Evolutionary conservation across 164 flowering plant species (phyloP), one percentile per base, ranked within the genome.

Genomic region (Dillenia suffruticosa): DNA sequence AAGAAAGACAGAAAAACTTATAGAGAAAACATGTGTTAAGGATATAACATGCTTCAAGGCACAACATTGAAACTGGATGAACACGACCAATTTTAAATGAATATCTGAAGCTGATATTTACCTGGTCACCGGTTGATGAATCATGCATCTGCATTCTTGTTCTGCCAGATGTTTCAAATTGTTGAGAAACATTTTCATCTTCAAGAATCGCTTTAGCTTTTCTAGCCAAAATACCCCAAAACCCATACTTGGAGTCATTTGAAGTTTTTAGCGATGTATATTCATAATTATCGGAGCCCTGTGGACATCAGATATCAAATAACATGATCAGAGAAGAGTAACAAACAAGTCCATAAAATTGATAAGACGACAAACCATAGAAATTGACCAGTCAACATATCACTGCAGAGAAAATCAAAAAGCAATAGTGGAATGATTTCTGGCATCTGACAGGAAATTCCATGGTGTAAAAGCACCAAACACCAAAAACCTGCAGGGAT

Each of bases 191-290:
- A 59, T 77, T 63, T 57, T 93, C 91, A 22, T 93, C 97, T 2
- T 88, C 98, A 11, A 93, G 79, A 70, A 93, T 80, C 24, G 94
- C 75, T 71, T 90, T 93, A 16, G 97, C 97, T 79, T 93, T 93
- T 69, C 81, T 81, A 47, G 97, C 89, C 12, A 93, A 78, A 69
- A 86, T 81, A 56, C 96, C 86, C 97, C 98, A 93, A 51, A 93
- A 88, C 9, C 97, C 92, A 59, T 74, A 68, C 32, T 78, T 84
- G 10, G 86, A 68, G 9, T 90, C 90, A 44, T 76, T 74, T 63
- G 76, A 55, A 61, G 64, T 76, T 57, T 69, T 79, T 71, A 77
- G 66, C 1, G 88, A 77, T 45, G 81, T 73, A 68, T 79, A 80
- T 61, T 81, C 88, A 71, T 77, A 76, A 2, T 82, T 63, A 59